Evolutionary conservation across 139 green algal species (phyloP).

Genomic region (Pleodorina starrii): DNA sequence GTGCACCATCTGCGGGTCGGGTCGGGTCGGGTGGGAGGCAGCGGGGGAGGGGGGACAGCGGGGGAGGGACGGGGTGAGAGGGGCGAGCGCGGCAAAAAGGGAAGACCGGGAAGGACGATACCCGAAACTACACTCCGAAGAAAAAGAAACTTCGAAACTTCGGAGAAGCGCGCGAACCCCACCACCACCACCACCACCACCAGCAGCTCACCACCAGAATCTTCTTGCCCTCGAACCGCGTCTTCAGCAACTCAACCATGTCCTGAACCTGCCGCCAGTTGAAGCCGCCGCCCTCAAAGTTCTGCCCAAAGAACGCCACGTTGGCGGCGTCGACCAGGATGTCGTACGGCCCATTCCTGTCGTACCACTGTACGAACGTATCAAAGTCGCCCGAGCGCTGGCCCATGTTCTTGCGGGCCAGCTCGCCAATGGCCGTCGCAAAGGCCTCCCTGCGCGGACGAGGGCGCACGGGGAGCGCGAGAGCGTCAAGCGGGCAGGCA

Average conservation of each 20-base stretch:
- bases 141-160: too few relatives aligned
- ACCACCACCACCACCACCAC: background rate
- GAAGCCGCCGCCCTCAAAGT: slow-evolving; percentile 82
- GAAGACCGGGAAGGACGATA: too few relatives aligned
- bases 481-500: too few relatives aligned
- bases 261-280: slow-evolving; percentile 80
- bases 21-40: too few relatives aligned
- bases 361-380: slow-evolving; percentile 60
- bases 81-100: too few relatives aligned
- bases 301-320: slow-evolving; percentile 89
- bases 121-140: too few relatives aligned
- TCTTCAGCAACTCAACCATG: slow-evolving; percentile 45
- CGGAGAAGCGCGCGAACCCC: too few relatives aligned
- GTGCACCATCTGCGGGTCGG: slow-evolving; percentile 77
- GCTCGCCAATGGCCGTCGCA: slow-evolving; percentile 63
- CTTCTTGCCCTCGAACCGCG: slow-evolving; percentile 54
- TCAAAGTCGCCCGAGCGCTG: slow-evolving; percentile 70
- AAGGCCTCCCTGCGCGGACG: slow-evolving; percentile 66
- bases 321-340: slow-evolving; percentile 90
- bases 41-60: too few relatives aligned
- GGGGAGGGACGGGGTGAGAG: too few relatives aligned
- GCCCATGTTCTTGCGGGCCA: slow-evolving; percentile 69
- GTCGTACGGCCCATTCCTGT: slow-evolving; percentile 78
- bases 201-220: slow-evolving; percentile 72
- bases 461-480: too few relatives aligned